Evolutionary conservation across 2,329 filamentous ascomycete genomes (phyloP).

Genomic region (Camillea tinctor): DNA sequence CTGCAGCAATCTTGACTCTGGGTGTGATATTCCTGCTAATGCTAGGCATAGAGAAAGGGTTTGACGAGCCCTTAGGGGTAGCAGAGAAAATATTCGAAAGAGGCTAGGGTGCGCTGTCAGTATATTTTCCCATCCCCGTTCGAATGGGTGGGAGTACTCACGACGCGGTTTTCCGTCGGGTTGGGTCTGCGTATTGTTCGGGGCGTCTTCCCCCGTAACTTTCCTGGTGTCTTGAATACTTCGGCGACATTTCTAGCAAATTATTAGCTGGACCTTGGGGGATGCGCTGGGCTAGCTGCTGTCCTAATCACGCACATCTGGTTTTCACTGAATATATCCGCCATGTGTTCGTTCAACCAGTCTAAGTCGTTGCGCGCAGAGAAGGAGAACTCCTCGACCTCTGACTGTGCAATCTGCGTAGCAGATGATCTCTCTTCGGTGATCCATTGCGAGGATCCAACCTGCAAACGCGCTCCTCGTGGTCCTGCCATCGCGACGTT

Average conservation of each 20-base stretch:
- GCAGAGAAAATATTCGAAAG: constrained; percentile 59
- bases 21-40: constrained; percentile 52
- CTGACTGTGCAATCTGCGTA: constrained; percentile 70
- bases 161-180: constrained; percentile 59
- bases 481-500: constrained; percentile 33
- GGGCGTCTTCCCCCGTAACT: constrained; percentile 78
- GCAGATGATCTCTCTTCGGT: constrained; percentile 79
- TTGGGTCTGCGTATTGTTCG: constrained; percentile 65
- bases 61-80: constrained; percentile 53
- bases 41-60: constrained; percentile 51
- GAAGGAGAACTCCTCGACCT: constrained; percentile 90
- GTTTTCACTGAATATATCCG: constrained; percentile 83
- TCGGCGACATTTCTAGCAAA: constrained; percentile 76
- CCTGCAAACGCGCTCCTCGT: constrained; percentile 55
- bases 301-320: constrained; percentile 65
- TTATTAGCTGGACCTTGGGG: constrained; percentile 28
- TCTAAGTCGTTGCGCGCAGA: constrained; percentile 92
- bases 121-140: constrained; percentile 4
- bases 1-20: constrained; percentile 59
- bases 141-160: constrained; percentile 42
- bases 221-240: constrained; percentile 92
- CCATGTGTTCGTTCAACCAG: constrained; percentile 99
- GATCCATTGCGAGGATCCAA: constrained; percentile 85
- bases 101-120: constrained; percentile 44
- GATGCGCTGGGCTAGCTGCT: neutral